Evolutionary conservation across 2,329 filamentous ascomycete species (phyloP).

Genomic region (Pyrenophora graminea): DNA sequence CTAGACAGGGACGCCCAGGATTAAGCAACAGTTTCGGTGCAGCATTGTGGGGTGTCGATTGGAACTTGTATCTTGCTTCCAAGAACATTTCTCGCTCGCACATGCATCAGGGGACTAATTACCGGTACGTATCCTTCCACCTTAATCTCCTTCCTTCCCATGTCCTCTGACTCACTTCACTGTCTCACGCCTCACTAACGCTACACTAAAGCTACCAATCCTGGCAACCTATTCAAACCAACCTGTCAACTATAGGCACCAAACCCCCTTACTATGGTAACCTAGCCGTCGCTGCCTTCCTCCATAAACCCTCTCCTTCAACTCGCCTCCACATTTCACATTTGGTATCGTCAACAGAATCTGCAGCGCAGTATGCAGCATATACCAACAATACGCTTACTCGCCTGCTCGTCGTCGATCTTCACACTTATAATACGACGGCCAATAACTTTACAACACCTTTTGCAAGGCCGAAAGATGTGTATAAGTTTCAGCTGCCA

Average conservation of each 20-base stretch:
- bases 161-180: too few relatives aligned
- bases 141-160: not conserved
- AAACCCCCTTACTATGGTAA: conserved; percentile 68
- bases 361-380: conserved; percentile 49
- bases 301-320: conserved; percentile 24
- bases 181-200: not conserved
- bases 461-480: conserved; percentile 36
- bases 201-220: conserved; percentile 24
- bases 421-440: conserved; percentile 53
- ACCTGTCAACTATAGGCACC: conserved; percentile 57
- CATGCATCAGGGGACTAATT: conserved; percentile 68
- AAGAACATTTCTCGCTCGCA: conserved; percentile 62
- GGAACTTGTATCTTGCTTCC: conserved; percentile 61
- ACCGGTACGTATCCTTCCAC: conserved; percentile 54
- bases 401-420: conserved; percentile 60
- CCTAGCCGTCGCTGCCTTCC: conserved; percentile 60
- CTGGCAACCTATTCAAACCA: conserved; percentile 64
- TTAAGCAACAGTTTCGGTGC: conserved; percentile 69
- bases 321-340: not conserved
- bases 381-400: conserved; percentile 56
- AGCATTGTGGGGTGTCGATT: conserved; percentile 68
- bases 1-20: conserved; percentile 63
- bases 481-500: conserved; percentile 48
- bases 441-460: conserved; percentile 17
- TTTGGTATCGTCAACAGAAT: not conserved